Percentiles rank a stretch among this genome's conserved stretches.
phyloP scores from a whole-genome alignment of 257 asterid genomes.

The Solanum tarapatanum region DNA sequence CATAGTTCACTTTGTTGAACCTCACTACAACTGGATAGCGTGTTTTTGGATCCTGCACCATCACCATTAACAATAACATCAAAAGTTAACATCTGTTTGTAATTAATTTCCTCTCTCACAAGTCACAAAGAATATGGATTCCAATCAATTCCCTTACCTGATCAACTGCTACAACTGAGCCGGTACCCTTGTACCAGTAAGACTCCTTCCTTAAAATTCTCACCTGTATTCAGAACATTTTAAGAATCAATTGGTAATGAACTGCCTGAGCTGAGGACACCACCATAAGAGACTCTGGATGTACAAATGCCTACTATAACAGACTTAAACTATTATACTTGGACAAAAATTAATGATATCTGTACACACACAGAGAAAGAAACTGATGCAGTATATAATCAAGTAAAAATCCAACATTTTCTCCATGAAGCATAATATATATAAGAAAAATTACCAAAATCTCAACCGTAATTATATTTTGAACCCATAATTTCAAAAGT shows the following conservation, averaged over 20 bases:
- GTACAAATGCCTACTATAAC: background rate
- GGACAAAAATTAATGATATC: background rate
- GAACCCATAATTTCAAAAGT: background rate
- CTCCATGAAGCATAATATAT: background rate
- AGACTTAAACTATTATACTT: background rate
- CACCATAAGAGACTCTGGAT: background rate
- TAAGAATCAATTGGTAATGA: background rate
- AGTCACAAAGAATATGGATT: background rate
- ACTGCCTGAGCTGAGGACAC: background rate
- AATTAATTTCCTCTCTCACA: background rate
- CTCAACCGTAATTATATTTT: background rate
- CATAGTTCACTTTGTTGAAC: slow-evolving; percentile 65
- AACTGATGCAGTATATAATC: background rate
- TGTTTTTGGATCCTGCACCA: slow-evolving; percentile 52
- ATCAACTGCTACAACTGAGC: slow-evolving; percentile 80
- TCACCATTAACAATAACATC: background rate
- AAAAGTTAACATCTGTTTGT: background rate
- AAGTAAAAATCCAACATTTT: background rate
- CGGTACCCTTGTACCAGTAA: slow-evolving; percentile 77
- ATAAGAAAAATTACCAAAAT: background rate
- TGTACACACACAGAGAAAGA: background rate
- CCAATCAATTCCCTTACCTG: slow-evolving; percentile 32
- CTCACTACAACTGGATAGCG: slow-evolving; percentile 75
- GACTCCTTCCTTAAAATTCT: slow-evolving; percentile 73
- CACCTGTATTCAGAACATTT: slow-evolving; percentile 29